phyloP scores from a whole-genome alignment of 1,284 basidiomycete species.

The Trichosporon asahii region DNA sequence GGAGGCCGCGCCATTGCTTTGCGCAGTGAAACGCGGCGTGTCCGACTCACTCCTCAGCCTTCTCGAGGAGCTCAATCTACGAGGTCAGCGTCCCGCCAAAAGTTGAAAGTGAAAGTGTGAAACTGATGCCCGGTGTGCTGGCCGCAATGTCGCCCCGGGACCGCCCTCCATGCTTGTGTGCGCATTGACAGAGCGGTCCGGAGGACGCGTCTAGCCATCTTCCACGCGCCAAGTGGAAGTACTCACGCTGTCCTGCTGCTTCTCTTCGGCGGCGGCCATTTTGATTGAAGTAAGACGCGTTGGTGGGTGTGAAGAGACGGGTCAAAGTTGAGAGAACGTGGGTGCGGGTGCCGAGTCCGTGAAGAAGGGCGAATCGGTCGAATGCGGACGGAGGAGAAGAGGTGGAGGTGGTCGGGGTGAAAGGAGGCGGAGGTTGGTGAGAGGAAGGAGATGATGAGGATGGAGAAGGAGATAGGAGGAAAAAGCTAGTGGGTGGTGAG shows the following conservation, averaged over 20 bases:
- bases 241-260: conserved; percentile 13
- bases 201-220: neutral
- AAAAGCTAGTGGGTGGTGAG: neutral
- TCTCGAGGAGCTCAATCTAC: conserved; percentile 21
- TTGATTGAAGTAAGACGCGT: neutral
- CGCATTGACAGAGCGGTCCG: neutral
- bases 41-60: conserved; percentile 26
- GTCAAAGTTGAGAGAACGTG: neutral
- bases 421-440: neutral
- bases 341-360: neutral
- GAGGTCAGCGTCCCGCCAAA: conserved; percentile 3
- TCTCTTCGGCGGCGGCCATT: conserved; percentile 13
- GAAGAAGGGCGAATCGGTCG: neutral
- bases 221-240: neutral
- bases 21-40: neutral
- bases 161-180: neutral
- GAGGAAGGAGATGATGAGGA: neutral
- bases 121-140: neutral
- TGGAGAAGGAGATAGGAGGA: neutral
- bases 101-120: neutral
- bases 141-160: neutral
- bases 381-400: too few relatives aligned
- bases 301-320: neutral
- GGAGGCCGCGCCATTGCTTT: neutral
- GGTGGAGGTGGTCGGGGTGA: neutral